Percentiles rank a stretch among this genome's conserved stretches.
phyloP scores from a whole-genome alignment of 306 rosid species.

The Trifolium fragiferum region DNA sequence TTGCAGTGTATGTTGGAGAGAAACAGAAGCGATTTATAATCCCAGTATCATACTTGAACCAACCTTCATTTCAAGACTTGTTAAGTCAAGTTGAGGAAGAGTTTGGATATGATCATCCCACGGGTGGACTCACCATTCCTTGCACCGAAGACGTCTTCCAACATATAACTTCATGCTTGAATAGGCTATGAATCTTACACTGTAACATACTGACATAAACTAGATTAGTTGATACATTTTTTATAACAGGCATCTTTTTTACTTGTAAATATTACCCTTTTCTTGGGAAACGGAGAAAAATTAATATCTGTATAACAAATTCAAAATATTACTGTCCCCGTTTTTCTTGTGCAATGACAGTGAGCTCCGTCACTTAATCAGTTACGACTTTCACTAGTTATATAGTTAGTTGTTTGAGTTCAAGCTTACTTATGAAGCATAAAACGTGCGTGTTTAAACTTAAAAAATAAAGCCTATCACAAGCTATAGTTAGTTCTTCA shows the following conservation, averaged over 20 bases:
- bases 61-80: conserved; percentile 50
- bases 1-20: conserved; percentile 58
- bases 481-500: background rate
- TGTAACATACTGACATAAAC: no score
- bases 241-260: background rate
- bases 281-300: background rate
- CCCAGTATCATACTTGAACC: conserved; percentile 52
- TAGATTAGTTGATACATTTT: background rate
- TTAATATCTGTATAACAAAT: background rate
- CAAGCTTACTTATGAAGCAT: no score
- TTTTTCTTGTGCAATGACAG: no score
- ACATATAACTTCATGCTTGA: background rate
- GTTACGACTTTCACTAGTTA: background rate
- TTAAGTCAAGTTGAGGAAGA: conserved; percentile 45
- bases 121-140: conserved; percentile 53
- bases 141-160: no score
- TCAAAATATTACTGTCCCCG: no score
- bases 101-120: conserved; percentile 56
- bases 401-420: background rate
- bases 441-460: no score
- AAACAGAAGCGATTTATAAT: conserved; percentile 44
- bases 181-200: no score
- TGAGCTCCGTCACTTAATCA: background rate
- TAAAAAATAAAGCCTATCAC: background rate
- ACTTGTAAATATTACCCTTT: background rate